Evolutionary conservation across 352 stramenopile species (phyloP), one percentile per base, ranked within the genome.

Genomic region (Globisporangium barbulae): DNA sequence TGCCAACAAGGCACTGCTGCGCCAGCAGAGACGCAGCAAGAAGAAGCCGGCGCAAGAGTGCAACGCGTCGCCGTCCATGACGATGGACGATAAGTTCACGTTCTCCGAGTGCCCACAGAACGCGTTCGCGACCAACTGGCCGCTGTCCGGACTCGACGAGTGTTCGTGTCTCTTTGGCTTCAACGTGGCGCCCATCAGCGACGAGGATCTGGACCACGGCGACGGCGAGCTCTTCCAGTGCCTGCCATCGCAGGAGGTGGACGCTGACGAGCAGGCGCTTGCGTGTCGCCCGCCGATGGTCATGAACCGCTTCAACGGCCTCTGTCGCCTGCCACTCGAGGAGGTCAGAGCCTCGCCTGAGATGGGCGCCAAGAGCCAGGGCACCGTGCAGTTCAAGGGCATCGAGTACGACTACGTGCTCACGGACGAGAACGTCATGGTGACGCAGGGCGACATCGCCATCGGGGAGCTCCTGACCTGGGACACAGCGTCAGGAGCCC

Each of bases 401-500:
- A 87, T 93, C 49, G 85, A 94, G 71, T 90, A 92, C 62, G 79
- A 90, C 69, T 92, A 89, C 55, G 84, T 92, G 31, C 70, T 92
- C 31, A 74, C 80, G 0, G 83, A 94, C 50, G 76, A 87, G 61
- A 75, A 76, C 53, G 73, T 90, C 39, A 87, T 94, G 79, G 54
- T 94, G 25, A 88, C 89, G 49, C 85, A 94, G 55, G 83, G 83
- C 48, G 85, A 94, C 52, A 69, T 92, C 25, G 83, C 85, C 15
- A 90, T 92, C 57, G 83, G 83, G 25, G 72, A 88, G 68, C 63
- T 82, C 1, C 61, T 79, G 50, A 62, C 65, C 5, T 84, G 76
- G 74, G 66, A 80, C 30, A 42, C 30, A 22, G 9, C 30, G 17
- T 42, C 45, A 53, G 59, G 22, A 45, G 54, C 7, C 44, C 70